A percentile compares a stretch with the other conserved stretches of the same genome.
Evolutionary conservation across 129 eudicot genomes (phyloP).

Genomic region (Flaveria linearis): DNA sequence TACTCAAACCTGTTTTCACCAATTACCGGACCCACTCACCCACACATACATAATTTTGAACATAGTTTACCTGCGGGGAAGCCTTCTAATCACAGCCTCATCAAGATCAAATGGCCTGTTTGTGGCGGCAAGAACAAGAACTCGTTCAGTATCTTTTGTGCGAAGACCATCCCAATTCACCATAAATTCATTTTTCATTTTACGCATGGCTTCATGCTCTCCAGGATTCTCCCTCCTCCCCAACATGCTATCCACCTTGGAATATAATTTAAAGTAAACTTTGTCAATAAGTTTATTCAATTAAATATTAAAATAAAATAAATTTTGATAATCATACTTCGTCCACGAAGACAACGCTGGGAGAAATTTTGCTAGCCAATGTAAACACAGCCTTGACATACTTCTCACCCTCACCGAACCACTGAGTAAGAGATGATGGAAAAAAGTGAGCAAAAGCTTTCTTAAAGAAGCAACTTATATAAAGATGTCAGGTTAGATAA

Average conservation of each 20-base stretch:
- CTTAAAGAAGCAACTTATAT: constrained; percentile 6
- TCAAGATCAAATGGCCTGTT: constrained; percentile 97
- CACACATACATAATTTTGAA: background rate
- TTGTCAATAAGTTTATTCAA: background rate
- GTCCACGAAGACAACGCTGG: constrained; percentile 91
- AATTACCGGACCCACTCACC: background rate
- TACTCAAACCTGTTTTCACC: background rate
- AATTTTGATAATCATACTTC: constrained; percentile 58
- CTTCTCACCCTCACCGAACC: constrained; percentile 99
- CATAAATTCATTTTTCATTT: constrained; percentile 97
- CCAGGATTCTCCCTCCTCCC: constrained; percentile 93
- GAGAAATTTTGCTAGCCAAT: constrained; percentile 92
- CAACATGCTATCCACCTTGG: constrained; percentile 94
- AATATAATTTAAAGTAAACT: background rate
- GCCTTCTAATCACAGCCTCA: constrained; percentile 91
- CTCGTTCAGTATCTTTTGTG: constrained; percentile 87
- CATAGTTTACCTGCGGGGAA: constrained; percentile 71
- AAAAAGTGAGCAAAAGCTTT: constrained; percentile 15
- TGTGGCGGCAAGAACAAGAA: constrained; percentile 93
- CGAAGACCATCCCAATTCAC: constrained; percentile 96
- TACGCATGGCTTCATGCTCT: constrained; percentile 95
- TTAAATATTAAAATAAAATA: background rate
- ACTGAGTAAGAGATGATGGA: constrained; percentile 45
- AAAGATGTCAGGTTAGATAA: background rate
- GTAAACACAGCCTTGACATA: constrained; percentile 95